phyloP scores from a whole-genome alignment of 208 protist species.

The Leishmania arabica region DNA sequence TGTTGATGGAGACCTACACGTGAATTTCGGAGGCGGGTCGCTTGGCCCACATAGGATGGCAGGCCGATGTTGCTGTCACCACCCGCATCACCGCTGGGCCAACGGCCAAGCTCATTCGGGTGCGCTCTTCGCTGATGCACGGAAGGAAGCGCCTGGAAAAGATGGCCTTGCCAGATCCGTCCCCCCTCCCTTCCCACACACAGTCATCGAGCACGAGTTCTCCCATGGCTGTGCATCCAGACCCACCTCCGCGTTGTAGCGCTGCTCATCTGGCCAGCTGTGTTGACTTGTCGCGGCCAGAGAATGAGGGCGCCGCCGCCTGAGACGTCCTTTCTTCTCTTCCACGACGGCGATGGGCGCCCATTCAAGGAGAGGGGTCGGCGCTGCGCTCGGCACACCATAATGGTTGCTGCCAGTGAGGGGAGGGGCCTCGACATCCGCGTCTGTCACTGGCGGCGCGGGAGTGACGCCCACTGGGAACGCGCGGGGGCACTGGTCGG shows the following conservation, averaged over 20 bases:
- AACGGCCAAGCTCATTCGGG: constrained; percentile 4
- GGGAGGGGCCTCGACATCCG: no score
- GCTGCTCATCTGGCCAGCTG: not conserved
- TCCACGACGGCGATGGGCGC: constrained; percentile 24
- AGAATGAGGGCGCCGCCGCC: constrained; percentile 16
- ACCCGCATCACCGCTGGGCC: constrained; percentile 2
- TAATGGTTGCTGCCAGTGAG: no score
- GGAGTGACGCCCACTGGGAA: no score
- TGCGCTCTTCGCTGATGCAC: not conserved
- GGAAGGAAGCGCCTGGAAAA: constrained; percentile 25
- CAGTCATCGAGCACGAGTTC: constrained; percentile 10
- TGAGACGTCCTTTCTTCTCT: constrained; percentile 10
- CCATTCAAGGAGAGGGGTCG: no score
- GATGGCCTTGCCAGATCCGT: constrained; percentile 26
- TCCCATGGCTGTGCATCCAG: constrained; percentile 4
- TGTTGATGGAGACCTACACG: constrained; percentile 8
- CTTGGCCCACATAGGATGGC: constrained; percentile 1
- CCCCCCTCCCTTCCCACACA: constrained; percentile 3
- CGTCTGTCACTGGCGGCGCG: no score
- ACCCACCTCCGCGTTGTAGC: constrained; percentile 7
- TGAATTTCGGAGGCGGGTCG: not conserved
- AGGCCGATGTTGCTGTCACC: not conserved
- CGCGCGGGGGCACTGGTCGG: no score
- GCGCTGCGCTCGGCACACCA: no score
- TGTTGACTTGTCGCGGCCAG: constrained; percentile 25